Percentiles rank a stretch among this genome's conserved stretches.
These are phyloP conservation scores for Aspergillus cejpii DNA, from an alignment of 2,329 filamentous ascomycete species.

Conservation along the genomic window DNA sequence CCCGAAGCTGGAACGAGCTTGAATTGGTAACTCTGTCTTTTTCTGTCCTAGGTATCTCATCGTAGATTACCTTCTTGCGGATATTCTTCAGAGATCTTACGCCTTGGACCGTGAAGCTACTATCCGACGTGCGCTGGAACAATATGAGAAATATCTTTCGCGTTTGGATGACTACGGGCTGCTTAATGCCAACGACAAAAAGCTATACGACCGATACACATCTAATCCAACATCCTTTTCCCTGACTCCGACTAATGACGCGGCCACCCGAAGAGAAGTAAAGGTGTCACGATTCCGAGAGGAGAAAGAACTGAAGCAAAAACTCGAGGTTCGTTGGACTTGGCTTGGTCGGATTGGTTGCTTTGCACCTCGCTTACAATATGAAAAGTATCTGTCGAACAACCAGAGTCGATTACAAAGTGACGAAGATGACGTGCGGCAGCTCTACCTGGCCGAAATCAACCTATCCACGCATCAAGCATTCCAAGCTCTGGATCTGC, in stretches of 20 bases:
- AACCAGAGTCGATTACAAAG: slow-evolving; percentile 58
- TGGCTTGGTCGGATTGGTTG: slow-evolving; percentile 3
- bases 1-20: not conserved
- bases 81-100: slow-evolving; percentile 62
- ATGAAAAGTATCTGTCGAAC: slow-evolving; percentile 50
- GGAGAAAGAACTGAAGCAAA: slow-evolving; percentile 78
- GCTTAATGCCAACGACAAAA: slow-evolving; percentile 57
- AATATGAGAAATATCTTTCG: slow-evolving; percentile 73
- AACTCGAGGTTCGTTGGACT: slow-evolving; percentile 57
- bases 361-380: slow-evolving; percentile 24
- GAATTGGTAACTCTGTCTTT: slow-evolving; percentile 14
- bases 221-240: slow-evolving; percentile 68
- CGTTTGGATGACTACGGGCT: slow-evolving; percentile 73
- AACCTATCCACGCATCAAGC: slow-evolving; percentile 67
- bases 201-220: slow-evolving; percentile 64
- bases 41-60: slow-evolving; percentile 57
- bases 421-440: slow-evolving; percentile 78
- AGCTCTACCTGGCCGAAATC: slow-evolving; percentile 70
- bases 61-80: slow-evolving; percentile 69
- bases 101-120: slow-evolving; percentile 58
- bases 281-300: slow-evolving; percentile 82
- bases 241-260: slow-evolving; percentile 59
- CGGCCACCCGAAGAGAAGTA: slow-evolving; percentile 64
- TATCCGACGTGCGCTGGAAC: slow-evolving; percentile 57
- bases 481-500: slow-evolving; percentile 79